Percentiles rank a stretch among this genome's conserved stretches.
These are phyloP conservation scores for Chlamydomonas sp. DNA, from an alignment of 139 green algal species.

Conservation along the genomic window DNA sequence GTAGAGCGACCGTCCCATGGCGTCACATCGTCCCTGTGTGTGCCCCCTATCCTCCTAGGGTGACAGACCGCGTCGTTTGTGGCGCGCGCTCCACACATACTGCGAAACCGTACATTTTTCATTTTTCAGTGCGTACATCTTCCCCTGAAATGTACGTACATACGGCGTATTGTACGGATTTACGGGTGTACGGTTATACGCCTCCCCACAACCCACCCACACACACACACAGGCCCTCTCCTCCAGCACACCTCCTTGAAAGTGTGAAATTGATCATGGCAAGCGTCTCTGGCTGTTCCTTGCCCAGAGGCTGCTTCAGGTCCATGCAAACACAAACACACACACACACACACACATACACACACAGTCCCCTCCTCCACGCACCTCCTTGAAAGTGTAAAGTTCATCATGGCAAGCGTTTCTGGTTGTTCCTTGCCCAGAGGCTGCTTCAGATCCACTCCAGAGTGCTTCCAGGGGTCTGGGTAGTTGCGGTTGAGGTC, in stretches of 20 bases:
- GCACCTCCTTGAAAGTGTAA: conserved; percentile 25
- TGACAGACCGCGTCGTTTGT: too few species aligned
- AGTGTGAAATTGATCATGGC: conserved; percentile 66
- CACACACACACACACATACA: neutral
- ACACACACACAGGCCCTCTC: neutral
- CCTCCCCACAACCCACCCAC: too few species aligned
- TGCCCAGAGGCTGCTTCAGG: conserved; percentile 26
- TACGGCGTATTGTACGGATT: too few species aligned
- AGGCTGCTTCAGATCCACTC: conserved; percentile 14
- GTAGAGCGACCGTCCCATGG: too few species aligned
- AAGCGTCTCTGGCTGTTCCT: conserved; percentile 60
- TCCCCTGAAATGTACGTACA: too few species aligned
- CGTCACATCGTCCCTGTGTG: too few species aligned
- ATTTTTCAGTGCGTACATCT: too few species aligned
- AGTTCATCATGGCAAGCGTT: conserved; percentile 65
- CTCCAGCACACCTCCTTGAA: neutral
- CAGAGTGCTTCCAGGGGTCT: conserved; percentile 44
- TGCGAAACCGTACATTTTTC: neutral
- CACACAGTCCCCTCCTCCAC: neutral
- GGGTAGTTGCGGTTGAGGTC: conserved; percentile 93
- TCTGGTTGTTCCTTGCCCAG: conserved; percentile 58
- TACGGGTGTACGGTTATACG: too few species aligned
- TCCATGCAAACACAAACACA: neutral
- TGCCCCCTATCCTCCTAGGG: too few species aligned
- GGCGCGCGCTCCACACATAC: neutral